Evolutionary conservation across 352 stramenopile genomes (phyloP), one percentile per base, ranked within the genome.

Genomic region (Pythium graminicola): DNA sequence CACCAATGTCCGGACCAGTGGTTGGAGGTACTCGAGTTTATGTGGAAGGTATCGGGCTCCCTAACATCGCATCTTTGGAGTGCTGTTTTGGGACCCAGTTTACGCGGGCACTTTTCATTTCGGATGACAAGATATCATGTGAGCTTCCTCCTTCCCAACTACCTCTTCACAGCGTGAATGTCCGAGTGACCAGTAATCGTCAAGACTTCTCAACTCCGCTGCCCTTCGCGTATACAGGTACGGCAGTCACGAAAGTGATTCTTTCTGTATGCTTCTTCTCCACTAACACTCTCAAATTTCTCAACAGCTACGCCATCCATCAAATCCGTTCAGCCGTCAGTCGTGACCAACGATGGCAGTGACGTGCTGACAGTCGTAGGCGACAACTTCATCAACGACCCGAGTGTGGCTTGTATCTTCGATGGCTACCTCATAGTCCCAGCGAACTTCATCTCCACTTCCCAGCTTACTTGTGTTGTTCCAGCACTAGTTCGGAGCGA

Each of bases 151-250:
- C 17, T 14, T 42, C 44, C 6, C 16, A 14, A 1, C 22, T 39
- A 20, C 46, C 40, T 26, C 35, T 26, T 13, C 28, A 40, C 19
- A 46, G 46, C 0, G 57, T 87, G n/a, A 8, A 56, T 8, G 48
- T 88, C 16, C 63, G 61, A 13, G 26, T 88, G n/a, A 81, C 65
- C 14, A 85, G 66, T 0, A 86, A 86, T 42, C 50, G 55, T 0
- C 68, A 85, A 52, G 74, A 85, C 24, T 83, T 73, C 42, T 83
- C 68, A 3, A 38, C 43, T 10, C 3, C 54, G 1, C 32, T 86
- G 3, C 13, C 39, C 5, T 88, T 78, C 41, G 57, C 39, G 11
- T 88, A 76, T 52, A 68, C 50, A 64, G 74, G 79, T 87, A 72
- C 58, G 33, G 24, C 3, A 17, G 8, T 36, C 31, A 36, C 14